Base-by-base conservation (phyloP, 1,284 basidiomycete species). In the Apiotrichum sp. region DNA sequence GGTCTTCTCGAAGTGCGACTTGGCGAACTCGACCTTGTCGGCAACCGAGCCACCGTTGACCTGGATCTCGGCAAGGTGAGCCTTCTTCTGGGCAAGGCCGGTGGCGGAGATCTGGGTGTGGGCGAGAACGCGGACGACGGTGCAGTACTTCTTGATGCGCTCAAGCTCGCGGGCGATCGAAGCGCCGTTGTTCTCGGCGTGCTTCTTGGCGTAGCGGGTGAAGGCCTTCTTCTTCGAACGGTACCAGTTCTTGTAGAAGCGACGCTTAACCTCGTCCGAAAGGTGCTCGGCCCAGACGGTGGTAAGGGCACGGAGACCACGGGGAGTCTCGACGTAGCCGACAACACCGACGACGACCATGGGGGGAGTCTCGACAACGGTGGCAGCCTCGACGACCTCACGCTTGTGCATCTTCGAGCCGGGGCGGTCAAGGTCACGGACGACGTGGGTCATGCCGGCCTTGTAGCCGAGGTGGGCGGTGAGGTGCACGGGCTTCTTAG, bases 161-260 rank as follows among this genome's bases (percentile, higher is more conserved):
- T 98, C 95, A 71, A 99, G 87, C 80, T 99, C 96, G 73, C 93
- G 91, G 64, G 86, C 82, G 73, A 92, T 85, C 55, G 90, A 90
- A 78, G 93, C 91, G 75, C 92, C 92, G 73, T 84, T 85, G 76
- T 92, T 89, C 80, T 98, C 95, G 56, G 93, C 89, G 79, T 96
- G 89, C 84, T 97, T 98, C 88, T 97, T 97, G 78, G 95, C 95
- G 80, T 98, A 75, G 73, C 80, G 80, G 72, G 95, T 98, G 85
- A 98, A 98, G 48, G 95, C 95, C 87, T 99, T 99, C 86, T 98
- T 98, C 89, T 99, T 99, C 61, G 91, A 95, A 71, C 91, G 87
- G 85, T 98, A 98, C 96, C 96, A 99, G 86, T 98, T 98, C 86
- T 95, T 97, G 89, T 98, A 97, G 88, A 98, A 98, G 72, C 96